Conservation (phyloP, 441 rosid species). For the Bruguiera hainesii region DNA sequence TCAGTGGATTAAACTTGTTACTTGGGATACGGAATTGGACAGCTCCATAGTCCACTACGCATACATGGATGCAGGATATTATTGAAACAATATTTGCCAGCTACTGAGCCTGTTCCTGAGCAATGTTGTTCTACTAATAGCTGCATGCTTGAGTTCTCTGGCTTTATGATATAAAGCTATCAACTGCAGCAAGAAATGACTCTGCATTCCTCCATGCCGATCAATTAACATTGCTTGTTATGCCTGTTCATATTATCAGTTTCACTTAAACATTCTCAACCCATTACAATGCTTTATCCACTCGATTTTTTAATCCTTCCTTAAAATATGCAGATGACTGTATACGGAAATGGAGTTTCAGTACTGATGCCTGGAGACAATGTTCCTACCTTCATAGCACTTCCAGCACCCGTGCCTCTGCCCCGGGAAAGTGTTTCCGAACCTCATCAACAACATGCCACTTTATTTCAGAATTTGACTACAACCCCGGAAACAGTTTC, state of each 20-base stretch:
- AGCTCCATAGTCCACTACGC: not conserved
- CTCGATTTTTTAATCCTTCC: conserved; percentile 7
- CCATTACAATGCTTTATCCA: not conserved
- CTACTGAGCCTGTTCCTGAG: not conserved
- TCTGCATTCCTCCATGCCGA: not conserved
- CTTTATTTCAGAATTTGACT: conserved; percentile 24
- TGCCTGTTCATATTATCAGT: not conserved
- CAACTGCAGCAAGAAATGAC: no score
- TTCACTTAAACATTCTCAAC: not conserved
- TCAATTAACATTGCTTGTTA: no score
- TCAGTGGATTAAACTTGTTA: not conserved
- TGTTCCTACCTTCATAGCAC: conserved; percentile 83
- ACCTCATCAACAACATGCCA: conserved; percentile 37
- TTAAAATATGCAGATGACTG: conserved; percentile 56
- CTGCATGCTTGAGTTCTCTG: not conserved
- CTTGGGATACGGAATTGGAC: no score
- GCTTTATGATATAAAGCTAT: no score
- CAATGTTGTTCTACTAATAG: not conserved
- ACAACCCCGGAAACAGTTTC: conserved; percentile 14
- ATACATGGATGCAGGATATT: not conserved
- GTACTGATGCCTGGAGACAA: conserved; percentile 96
- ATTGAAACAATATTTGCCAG: not conserved
- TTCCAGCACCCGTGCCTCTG: conserved; percentile 58
- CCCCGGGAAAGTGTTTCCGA: conserved; percentile 31
- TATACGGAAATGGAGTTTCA: conserved; percentile 75